phyloP scores from a whole-genome alignment of 2,329 filamentous ascomycete genomes.

The Epichloe aotearoae region DNA sequence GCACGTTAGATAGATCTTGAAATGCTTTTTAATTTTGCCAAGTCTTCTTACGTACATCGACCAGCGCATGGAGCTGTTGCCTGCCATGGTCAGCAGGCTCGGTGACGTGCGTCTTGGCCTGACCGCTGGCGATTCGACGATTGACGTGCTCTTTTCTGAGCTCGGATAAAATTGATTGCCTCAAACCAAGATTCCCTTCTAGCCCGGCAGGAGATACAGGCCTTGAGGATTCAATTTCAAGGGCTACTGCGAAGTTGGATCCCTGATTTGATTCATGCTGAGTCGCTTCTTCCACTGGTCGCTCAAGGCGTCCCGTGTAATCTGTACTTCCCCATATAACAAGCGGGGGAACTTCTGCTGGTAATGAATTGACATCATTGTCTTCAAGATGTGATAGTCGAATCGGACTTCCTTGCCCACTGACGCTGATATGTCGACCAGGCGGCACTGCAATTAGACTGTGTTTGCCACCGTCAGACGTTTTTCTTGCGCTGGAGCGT shows the following conservation, averaged over 20 bases:
- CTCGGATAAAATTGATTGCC: conserved; percentile 1
- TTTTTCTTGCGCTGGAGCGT: not conserved
- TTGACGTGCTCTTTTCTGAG: not conserved
- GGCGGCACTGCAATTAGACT: not conserved
- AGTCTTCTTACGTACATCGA: conserved; percentile 2
- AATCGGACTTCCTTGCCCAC: conserved; percentile 4
- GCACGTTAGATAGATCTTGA: not conserved
- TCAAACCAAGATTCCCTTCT: not conserved
- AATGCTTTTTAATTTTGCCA: not conserved
- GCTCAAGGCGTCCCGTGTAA: not conserved
- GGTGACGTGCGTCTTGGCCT: not conserved
- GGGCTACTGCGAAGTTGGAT: not conserved
- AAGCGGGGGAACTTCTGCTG: not conserved
- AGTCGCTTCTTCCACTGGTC: not conserved
- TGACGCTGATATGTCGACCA: conserved; percentile 1
- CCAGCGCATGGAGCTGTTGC: conserved; percentile 3
- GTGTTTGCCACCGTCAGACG: not conserved
- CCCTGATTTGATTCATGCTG: not conserved
- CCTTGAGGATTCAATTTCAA: not conserved
- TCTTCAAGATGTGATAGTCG: not conserved
- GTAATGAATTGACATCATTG: not conserved
- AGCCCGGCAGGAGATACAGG: not conserved
- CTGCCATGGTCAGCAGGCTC: not conserved
- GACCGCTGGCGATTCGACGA: not conserved
- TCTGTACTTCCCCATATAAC: not conserved